Percentiles rank a stretch among this genome's conserved stretches.
Conservation (phyloP, 2,329 filamentous ascomycete species). For the Fusarium bactridioides region DNA sequence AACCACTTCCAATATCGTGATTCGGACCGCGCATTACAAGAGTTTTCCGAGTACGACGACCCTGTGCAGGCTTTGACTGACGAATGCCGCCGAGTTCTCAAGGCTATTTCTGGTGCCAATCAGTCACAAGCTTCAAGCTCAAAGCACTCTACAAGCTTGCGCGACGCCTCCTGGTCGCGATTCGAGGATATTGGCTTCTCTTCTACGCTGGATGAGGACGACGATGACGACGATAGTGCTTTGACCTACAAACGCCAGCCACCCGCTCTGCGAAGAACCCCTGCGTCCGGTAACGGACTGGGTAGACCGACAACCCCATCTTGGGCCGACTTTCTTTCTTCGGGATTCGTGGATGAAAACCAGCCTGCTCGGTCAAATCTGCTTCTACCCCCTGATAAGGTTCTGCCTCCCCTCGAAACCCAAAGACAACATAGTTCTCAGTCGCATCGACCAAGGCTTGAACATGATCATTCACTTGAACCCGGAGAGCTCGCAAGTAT, state of each 20-base stretch:
- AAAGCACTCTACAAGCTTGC: constrained; percentile 75
- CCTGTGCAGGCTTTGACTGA: constrained; percentile 88
- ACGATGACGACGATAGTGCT: constrained; percentile 67
- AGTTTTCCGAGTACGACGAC: constrained; percentile 89
- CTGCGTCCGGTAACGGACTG: constrained; percentile 73
- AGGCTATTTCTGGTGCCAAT: constrained; percentile 86
- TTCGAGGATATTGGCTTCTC: constrained; percentile 96
- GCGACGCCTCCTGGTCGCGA: constrained; percentile 93
- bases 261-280: constrained; percentile 67
- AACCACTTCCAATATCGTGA: constrained; percentile 97
- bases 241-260: constrained; percentile 50
- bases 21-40: constrained; percentile 81
- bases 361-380: constrained; percentile 68
- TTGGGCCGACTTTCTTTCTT: constrained; percentile 97
- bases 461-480: constrained; percentile 74
- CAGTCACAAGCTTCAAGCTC: constrained; percentile 78
- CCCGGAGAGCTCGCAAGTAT: constrained; percentile 96
- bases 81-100: constrained; percentile 90
- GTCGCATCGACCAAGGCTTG: constrained; percentile 78
- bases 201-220: constrained; percentile 74
- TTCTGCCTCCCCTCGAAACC: constrained; percentile 83
- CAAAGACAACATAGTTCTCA: constrained; percentile 84
- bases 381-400: constrained; percentile 89
- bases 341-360: constrained; percentile 85
- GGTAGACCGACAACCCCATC: constrained; percentile 93